These are phyloP conservation scores for Verticillium alfalfae DNA, from an alignment of 2,329 filamentous ascomycete genomes.

Conservation along the genomic window DNA sequence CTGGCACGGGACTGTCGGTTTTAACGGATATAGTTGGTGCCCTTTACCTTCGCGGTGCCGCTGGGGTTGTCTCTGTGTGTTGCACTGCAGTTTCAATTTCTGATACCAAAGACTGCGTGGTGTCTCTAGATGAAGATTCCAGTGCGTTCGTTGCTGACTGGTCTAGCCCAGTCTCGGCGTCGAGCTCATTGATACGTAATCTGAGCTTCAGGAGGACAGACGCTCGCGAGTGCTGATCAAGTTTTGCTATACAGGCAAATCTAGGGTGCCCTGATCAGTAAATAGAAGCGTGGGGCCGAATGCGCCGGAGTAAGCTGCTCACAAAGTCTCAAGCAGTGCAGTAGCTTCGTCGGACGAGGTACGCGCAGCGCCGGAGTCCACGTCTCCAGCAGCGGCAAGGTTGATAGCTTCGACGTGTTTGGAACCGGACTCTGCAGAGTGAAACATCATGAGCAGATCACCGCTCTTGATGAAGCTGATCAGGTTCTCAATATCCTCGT, in stretches of 20 bases:
- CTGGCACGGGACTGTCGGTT: not conserved
- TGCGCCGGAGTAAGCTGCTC: not conserved
- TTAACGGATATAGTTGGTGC: not conserved
- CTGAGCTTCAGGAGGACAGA: not conserved
- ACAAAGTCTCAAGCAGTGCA: not conserved
- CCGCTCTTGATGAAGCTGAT: constrained; percentile 11
- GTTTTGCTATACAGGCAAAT: not conserved
- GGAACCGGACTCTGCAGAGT: not conserved
- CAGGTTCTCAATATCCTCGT: constrained; percentile 7
- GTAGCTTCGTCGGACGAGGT: not conserved
- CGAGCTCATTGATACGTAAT: not conserved
- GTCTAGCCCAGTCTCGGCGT: not conserved
- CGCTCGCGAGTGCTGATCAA: not conserved
- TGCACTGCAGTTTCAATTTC: not conserved
- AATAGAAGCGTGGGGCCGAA: not conserved
- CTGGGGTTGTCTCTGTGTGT: not conserved
- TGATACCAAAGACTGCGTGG: not conserved
- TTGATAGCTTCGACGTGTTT: not conserved
- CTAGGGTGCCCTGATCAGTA: not conserved
- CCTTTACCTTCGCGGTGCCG: not conserved
- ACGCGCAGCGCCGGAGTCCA: not conserved
- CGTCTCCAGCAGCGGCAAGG: not conserved
- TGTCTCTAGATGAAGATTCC: not conserved
- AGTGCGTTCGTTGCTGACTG: not conserved
- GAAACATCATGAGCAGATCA: constrained; percentile 4